A percentile compares a stretch with the other conserved stretches of the same genome.
These are phyloP conservation scores for Saccharomycodes ludwigii DNA, from an alignment of 805 yeast genomes.

Conservation along the genomic window DNA sequence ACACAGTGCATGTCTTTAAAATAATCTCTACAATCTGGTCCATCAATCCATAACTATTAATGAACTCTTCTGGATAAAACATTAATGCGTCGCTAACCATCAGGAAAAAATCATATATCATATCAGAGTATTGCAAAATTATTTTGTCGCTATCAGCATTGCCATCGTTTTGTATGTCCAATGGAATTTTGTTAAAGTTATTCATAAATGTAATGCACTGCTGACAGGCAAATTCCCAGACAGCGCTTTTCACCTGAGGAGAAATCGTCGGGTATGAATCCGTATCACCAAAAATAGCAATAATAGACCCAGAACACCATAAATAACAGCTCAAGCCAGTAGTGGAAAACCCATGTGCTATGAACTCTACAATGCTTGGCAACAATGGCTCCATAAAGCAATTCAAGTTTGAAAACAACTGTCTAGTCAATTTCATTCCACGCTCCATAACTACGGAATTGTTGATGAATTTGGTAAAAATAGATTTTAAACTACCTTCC, in stretches of 20 bases:
- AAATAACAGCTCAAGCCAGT: constrained; percentile 72
- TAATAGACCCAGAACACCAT: constrained; percentile 79
- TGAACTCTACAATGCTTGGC: constrained; percentile 48
- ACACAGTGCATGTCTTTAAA: constrained; percentile 31
- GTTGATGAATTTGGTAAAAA: background rate
- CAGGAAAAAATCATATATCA: constrained; percentile 77
- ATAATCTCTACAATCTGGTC: constrained; percentile 40
- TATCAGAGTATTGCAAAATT: constrained; percentile 30
- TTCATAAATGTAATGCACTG: constrained; percentile 51
- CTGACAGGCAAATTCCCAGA: constrained; percentile 62
- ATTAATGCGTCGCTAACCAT: constrained; percentile 67
- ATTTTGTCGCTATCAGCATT: constrained; percentile 5
- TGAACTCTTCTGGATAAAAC: constrained; percentile 39
- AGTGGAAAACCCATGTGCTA: constrained; percentile 56
- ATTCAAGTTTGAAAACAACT: constrained; percentile 3
- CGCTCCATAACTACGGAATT: constrained; percentile 2
- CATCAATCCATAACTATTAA: constrained; percentile 29
- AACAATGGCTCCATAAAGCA: constrained; percentile 33
- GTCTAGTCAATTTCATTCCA: background rate
- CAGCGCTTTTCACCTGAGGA: constrained; percentile 37
- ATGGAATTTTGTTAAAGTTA: constrained; percentile 26
- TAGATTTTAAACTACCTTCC: constrained; percentile 3
- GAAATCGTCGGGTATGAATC: constrained; percentile 21
- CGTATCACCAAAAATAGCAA: constrained; percentile 59
- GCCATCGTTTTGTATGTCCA: background rate